phyloP scores from a whole-genome alignment of 805 yeast genomes.

The Lipomyces anomalus region DNA sequence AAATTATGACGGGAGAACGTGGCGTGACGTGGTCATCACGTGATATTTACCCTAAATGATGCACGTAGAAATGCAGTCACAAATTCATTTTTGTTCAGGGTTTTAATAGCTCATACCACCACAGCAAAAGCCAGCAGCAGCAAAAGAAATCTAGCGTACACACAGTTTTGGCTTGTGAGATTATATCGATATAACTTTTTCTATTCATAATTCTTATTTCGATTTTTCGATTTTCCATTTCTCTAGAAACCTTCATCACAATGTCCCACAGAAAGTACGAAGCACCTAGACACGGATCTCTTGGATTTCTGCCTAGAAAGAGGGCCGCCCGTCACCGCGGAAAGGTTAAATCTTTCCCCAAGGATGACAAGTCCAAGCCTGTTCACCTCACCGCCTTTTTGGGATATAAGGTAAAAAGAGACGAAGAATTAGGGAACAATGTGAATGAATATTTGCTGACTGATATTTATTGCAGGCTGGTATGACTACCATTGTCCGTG shows the following conservation, averaged over 20 bases:
- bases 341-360: conserved; percentile 98
- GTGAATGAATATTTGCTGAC: too few relatives aligned
- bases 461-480: too few relatives aligned
- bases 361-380: conserved; percentile 95
- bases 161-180: too few relatives aligned
- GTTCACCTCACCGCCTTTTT: conserved; percentile 99
- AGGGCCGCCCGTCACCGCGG: conserved; percentile 98
- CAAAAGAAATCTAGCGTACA: too few relatives aligned
- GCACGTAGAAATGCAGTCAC: too few relatives aligned
- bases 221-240: neutral
- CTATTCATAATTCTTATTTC: neutral
- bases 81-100: too few relatives aligned
- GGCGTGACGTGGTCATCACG: too few relatives aligned
- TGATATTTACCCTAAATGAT: too few relatives aligned
- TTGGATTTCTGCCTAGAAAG: conserved; percentile 99
- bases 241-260: neutral
- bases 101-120: too few relatives aligned
- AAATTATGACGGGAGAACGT: too few relatives aligned
- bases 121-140: too few relatives aligned
- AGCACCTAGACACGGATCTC: conserved; percentile 99
- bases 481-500: conserved; percentile 99
- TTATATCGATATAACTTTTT: neutral
- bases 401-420: conserved; percentile 66
- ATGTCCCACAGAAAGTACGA: conserved; percentile 99
- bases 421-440: too few relatives aligned